These are phyloP conservation scores for Limonium bicolor DNA, from an alignment of 148 eudicot species.

Conservation along the genomic window DNA sequence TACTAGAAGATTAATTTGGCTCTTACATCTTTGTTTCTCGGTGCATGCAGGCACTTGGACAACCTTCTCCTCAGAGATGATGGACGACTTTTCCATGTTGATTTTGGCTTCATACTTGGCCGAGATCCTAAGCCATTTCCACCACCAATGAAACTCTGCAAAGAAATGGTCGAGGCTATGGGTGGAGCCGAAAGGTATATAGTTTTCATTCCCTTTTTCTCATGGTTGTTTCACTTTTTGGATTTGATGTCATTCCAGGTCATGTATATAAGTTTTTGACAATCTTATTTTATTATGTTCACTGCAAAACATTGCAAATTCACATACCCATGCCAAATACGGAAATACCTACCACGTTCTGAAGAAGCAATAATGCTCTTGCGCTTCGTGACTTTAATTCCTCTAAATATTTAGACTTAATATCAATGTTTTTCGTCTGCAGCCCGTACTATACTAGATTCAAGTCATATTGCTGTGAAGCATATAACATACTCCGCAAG, in stretches of 20 bases:
- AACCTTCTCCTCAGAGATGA: constrained; percentile 87
- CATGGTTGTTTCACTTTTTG: neutral
- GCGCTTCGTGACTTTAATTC: no score
- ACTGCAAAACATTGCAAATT: no score
- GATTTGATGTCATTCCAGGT: neutral
- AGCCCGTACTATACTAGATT: constrained; percentile 93
- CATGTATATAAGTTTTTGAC: no score
- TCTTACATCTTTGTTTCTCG: no score
- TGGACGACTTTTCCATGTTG: constrained; percentile 94
- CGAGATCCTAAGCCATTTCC: constrained; percentile 99
- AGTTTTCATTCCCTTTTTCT: neutral
- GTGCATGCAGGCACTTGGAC: constrained; percentile 90
- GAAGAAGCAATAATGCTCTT: no score
- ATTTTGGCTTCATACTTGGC: constrained; percentile 92
- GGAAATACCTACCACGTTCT: no score
- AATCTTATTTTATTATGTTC: no score
- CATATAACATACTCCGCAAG: constrained; percentile 90
- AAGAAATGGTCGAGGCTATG: constrained; percentile 99
- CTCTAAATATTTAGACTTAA: no score
- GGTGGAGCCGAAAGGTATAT: constrained; percentile 95
- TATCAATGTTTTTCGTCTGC: constrained; percentile 12
- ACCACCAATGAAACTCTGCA: constrained; percentile 99
- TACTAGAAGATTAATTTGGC: no score
- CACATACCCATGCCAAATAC: no score
- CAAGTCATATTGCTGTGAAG: constrained; percentile 95